Conservation (phyloP, 441 rosid species). For the Gossypium davidsonii region DNA sequence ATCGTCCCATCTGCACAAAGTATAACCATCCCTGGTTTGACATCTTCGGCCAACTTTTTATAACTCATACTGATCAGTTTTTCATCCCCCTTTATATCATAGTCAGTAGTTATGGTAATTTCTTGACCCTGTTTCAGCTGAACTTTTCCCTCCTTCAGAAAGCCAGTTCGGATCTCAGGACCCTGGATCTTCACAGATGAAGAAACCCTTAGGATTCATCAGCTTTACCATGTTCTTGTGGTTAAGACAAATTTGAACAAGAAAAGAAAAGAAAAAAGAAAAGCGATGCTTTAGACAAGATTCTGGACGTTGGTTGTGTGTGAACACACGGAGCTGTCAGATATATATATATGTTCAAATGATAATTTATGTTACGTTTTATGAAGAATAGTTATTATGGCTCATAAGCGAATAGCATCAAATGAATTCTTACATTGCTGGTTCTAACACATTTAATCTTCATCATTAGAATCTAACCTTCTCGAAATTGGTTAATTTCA, state of each 20-base stretch:
- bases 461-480: background rate
- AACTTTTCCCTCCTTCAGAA: conserved; percentile 72
- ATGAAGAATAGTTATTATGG: background rate
- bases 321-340: background rate
- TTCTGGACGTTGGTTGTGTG: too few species aligned
- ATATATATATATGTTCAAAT: background rate
- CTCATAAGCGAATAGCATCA: background rate
- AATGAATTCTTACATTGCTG: background rate
- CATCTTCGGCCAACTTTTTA: conserved; percentile 70
- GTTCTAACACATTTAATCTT: background rate
- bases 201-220: background rate
- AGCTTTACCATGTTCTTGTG: background rate
- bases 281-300: background rate
- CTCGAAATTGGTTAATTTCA: background rate
- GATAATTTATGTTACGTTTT: background rate
- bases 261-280: background rate
- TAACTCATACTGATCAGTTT: conserved; percentile 82
- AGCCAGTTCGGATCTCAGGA: conserved; percentile 96
- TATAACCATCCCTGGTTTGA: conserved; percentile 74
- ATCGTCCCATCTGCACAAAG: conserved; percentile 94
- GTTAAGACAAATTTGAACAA: background rate
- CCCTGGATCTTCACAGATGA: conserved; percentile 42
- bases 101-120: conserved; percentile 75
- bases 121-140: conserved; percentile 75
- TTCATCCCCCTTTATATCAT: conserved; percentile 67